Conservation (phyloP, 2,329 filamentous ascomycete genomes). For the Aspergillus tanneri region DNA sequence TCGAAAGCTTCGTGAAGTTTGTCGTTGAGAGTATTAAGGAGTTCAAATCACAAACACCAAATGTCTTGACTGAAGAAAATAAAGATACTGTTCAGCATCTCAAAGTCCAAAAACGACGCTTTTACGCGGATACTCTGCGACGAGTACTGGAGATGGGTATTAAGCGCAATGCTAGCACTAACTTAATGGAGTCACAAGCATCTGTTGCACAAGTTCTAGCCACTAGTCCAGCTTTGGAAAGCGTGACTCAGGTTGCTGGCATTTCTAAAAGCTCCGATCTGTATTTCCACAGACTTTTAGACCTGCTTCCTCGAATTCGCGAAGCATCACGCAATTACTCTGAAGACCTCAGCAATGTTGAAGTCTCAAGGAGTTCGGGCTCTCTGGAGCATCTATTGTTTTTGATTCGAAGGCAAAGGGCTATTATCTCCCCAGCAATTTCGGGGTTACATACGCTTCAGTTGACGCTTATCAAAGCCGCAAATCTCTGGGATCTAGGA, state of each 20-base stretch:
- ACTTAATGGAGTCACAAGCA: constrained; percentile 70
- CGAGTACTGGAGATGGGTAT: constrained; percentile 86
- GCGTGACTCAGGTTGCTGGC: constrained; percentile 19
- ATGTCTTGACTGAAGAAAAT: constrained; percentile 80
- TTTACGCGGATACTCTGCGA: constrained; percentile 86
- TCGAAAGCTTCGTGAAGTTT: constrained; percentile 68
- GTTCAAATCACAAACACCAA: constrained; percentile 79
- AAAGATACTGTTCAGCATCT: constrained; percentile 81
- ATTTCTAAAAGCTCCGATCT: constrained; percentile 57
- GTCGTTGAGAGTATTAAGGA: constrained; percentile 68
- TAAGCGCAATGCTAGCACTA: constrained; percentile 73
- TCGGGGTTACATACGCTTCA: constrained; percentile 32
- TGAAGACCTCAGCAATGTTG: constrained; percentile 77
- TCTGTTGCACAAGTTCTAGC: constrained; percentile 70
- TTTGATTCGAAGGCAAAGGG: constrained; percentile 41
- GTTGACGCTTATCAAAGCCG: constrained; percentile 32
- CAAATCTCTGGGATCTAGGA: constrained; percentile 33
- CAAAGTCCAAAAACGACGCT: constrained; percentile 83
- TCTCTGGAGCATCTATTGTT: constrained; percentile 83
- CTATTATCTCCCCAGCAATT: constrained; percentile 34
- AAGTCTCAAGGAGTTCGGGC: constrained; percentile 74
- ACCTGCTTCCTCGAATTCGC: constrained; percentile 68
- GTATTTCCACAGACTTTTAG: constrained; percentile 76
- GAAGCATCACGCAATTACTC: constrained; percentile 70
- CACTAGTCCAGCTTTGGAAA: constrained; percentile 46